Evolutionary conservation across 495 filamentous ascomycete genomes (phyloP).

Genomic region (Opeltia flavorubescens): DNA sequence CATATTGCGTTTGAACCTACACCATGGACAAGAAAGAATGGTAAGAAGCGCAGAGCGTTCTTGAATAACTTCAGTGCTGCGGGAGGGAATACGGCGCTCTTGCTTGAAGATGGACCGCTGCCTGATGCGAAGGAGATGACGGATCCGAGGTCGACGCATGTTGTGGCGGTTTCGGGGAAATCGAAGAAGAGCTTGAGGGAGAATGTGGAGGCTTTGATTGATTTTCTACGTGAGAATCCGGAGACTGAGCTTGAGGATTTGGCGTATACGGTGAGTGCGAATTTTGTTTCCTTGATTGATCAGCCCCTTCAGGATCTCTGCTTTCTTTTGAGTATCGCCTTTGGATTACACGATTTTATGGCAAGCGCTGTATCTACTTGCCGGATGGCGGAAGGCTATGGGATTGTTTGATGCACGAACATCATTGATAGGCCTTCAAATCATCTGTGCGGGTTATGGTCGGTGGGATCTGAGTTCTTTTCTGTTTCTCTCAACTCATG

Average conservation of each 20-base stretch:
- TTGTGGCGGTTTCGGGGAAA: slow-evolving; percentile 46
- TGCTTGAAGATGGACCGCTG: slow-evolving; percentile 18
- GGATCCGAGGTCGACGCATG: slow-evolving; percentile 11
- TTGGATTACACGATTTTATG: too few species aligned
- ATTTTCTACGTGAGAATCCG: background rate
- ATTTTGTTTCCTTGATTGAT: slow-evolving; percentile 35
- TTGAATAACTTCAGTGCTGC: slow-evolving; percentile 25
- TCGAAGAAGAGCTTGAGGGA: background rate
- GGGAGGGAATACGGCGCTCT: slow-evolving; percentile 20
- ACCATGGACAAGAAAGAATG: slow-evolving; percentile 9
- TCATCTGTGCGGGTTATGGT: too few species aligned
- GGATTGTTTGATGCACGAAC: too few species aligned
- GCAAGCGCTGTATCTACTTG: too few species aligned
- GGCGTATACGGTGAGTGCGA: slow-evolving; percentile 63
- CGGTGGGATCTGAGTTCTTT: too few species aligned
- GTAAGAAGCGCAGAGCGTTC: slow-evolving; percentile 10
- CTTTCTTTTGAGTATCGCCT: too few species aligned
- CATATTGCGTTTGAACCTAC: slow-evolving; percentile 18
- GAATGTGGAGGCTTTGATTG: background rate
- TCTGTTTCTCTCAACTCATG: too few species aligned
- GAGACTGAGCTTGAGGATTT: background rate
- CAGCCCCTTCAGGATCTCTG: slow-evolving; percentile 38
- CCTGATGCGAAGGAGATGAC: slow-evolving; percentile 6
- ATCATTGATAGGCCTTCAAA: too few species aligned
- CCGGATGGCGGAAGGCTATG: too few species aligned